phyloP scores from a whole-genome alignment of 1,139 yeast genomes.

The Pichia sp. region DNA sequence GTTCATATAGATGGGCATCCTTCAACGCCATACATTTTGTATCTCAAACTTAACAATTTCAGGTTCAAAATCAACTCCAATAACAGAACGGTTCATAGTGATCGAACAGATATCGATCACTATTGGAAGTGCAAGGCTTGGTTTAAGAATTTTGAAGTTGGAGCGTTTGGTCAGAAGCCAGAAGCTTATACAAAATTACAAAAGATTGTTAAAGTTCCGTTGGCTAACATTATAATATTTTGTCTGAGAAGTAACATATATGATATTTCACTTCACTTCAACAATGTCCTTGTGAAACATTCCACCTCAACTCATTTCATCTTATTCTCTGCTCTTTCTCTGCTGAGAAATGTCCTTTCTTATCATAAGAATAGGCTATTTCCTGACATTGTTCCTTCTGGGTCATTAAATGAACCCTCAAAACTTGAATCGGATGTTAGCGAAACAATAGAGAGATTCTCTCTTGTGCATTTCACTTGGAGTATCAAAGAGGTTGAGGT shows the following conservation, averaged over 20 bases:
- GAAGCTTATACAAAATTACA: no score
- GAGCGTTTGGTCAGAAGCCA: no score
- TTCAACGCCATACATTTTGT: conserved; percentile 9
- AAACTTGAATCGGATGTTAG: conserved; percentile 5
- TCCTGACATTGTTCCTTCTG: not conserved
- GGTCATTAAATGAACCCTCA: conserved; percentile 12
- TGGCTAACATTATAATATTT: no score
- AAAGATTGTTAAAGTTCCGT: no score
- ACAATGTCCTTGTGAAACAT: conserved; percentile 17
- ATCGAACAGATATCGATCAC: no score
- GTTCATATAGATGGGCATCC: conserved; percentile 7
- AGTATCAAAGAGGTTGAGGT: conserved; percentile 33
- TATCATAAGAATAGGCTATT: not conserved
- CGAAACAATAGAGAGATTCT: conserved; percentile 10
- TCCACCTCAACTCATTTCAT: conserved; percentile 44
- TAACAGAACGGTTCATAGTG: no score
- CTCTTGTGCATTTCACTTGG: conserved; percentile 22
- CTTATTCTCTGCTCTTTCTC: conserved; percentile 45
- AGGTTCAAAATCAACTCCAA: conserved; percentile 20
- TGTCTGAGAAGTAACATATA: conserved; percentile 10
- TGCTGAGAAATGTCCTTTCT: conserved; percentile 40
- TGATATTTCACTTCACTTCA: conserved; percentile 7
- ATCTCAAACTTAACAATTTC: conserved; percentile 24
- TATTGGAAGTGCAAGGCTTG: no score
- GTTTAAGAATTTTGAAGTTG: no score